Evolutionary conservation across 805 yeast genomes (phyloP).

Genomic region (Pichia californica): DNA sequence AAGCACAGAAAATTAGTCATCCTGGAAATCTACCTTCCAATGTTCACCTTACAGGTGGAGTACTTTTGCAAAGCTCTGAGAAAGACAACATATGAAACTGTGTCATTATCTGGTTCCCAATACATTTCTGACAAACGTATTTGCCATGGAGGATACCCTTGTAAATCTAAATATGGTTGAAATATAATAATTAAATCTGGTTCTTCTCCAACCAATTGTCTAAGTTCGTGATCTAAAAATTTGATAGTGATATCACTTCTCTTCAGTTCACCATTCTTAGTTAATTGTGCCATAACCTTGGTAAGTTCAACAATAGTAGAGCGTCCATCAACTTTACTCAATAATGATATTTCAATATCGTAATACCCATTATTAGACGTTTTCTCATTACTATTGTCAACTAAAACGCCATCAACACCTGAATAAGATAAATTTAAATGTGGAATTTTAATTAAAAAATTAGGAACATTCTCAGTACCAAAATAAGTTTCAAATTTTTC

Average conservation of each 20-base stretch:
- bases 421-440: slow-evolving; percentile 49
- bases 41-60: slow-evolving; percentile 76
- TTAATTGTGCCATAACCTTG: slow-evolving; percentile 74
- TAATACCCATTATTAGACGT: slow-evolving; percentile 22
- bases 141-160: slow-evolving; percentile 99
- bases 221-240: slow-evolving; percentile 66
- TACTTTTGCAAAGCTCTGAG: slow-evolving; percentile 69
- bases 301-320: slow-evolving; percentile 86
- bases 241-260: slow-evolving; percentile 66
- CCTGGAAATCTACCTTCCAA: slow-evolving; percentile 42
- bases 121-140: slow-evolving; percentile 83
- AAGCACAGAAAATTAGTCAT: not conserved
- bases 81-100: slow-evolving; percentile 77
- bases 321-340: slow-evolving; percentile 79
- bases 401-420: slow-evolving; percentile 32
- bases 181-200: slow-evolving; percentile 85
- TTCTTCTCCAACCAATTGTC: slow-evolving; percentile 77
- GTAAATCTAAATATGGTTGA: slow-evolving; percentile 81
- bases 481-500: slow-evolving; percentile 63
- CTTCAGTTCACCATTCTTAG: slow-evolving; percentile 51
- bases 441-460: slow-evolving; percentile 57
- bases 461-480: slow-evolving; percentile 65
- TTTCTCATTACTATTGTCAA: slow-evolving; percentile 21
- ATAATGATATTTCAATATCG: slow-evolving; percentile 57
- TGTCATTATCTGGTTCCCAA: slow-evolving; percentile 82